phyloP scores from a whole-genome alignment of 768 basidiomycete species.

The Rhizopogon sp. region DNA sequence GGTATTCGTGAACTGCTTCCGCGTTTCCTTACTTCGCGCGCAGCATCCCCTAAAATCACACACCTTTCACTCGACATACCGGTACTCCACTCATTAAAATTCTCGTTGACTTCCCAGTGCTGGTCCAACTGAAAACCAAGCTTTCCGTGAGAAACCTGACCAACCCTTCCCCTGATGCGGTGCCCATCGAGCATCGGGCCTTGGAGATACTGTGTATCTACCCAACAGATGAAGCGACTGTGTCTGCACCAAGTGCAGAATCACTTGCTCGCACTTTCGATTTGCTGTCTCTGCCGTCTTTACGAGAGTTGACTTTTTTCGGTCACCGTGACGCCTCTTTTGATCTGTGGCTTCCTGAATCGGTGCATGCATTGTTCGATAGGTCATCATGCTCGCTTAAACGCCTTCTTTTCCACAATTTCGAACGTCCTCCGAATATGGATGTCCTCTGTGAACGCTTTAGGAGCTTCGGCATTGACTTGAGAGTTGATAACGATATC shows the following conservation, averaged over 20 bases:
- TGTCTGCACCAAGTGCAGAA: slow-evolving; percentile 11
- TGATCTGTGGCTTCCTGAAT: slow-evolving; percentile 10
- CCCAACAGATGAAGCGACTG: slow-evolving; percentile 14
- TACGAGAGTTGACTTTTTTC: slow-evolving; percentile 11
- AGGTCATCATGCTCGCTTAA: background rate
- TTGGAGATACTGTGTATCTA: slow-evolving; percentile 8
- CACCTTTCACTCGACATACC: slow-evolving; percentile 17
- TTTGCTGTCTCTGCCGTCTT: slow-evolving; percentile 13
- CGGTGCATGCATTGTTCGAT: background rate
- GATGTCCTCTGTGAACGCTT: background rate
- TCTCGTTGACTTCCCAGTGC: slow-evolving; percentile 12
- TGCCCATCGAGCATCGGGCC: slow-evolving; percentile 2
- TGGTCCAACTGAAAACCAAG: slow-evolving; percentile 12
- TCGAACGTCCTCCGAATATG: background rate
- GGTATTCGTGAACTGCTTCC: slow-evolving; percentile 8
- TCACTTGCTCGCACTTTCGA: slow-evolving; percentile 17
- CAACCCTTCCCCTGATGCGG: background rate
- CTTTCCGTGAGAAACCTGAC: slow-evolving; percentile 9
- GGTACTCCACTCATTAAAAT: slow-evolving; percentile 7
- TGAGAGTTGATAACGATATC: background rate
- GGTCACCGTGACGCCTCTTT: background rate
- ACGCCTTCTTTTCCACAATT: background rate
- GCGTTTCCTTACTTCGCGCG: slow-evolving; percentile 10
- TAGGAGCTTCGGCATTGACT: background rate
- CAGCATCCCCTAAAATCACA: slow-evolving; percentile 13